phyloP scores from a whole-genome alignment of 306 rosid species.

The Inga laurina region DNA sequence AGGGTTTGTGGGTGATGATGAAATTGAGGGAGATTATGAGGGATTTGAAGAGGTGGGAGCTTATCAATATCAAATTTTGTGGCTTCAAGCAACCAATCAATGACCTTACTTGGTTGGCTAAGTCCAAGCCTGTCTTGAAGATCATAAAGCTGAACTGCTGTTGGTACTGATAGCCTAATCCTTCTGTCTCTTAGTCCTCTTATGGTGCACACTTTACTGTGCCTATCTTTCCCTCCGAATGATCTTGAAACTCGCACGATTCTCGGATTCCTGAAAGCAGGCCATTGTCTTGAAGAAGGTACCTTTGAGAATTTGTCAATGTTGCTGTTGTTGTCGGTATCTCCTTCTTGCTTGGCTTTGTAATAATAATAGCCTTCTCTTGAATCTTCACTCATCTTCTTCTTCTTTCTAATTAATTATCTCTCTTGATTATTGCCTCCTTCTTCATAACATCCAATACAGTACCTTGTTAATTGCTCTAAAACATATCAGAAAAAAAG shows the following conservation, averaged over 20 bases:
- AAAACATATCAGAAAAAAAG: background rate
- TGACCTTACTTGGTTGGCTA: slow-evolving; percentile 88
- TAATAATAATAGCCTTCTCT: slow-evolving; percentile 40
- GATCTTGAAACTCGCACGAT: slow-evolving; percentile 84
- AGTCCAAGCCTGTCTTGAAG: slow-evolving; percentile 93
- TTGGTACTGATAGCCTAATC: slow-evolving; percentile 81
- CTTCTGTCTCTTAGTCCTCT: slow-evolving; percentile 89
- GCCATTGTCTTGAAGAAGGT: slow-evolving; percentile 60
- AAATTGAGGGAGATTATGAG: slow-evolving; percentile 58
- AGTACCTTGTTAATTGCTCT: background rate
- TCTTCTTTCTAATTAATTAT: background rate
- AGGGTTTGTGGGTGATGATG: slow-evolving; percentile 53
- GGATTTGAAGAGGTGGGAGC: slow-evolving; percentile 85
- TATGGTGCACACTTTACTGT: slow-evolving; percentile 87
- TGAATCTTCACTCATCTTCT: slow-evolving; percentile 56
- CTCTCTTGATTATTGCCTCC: slow-evolving; percentile 16
- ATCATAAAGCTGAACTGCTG: slow-evolving; percentile 84
- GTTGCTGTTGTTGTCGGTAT: background rate
- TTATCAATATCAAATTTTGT: slow-evolving; percentile 86
- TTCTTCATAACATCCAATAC: background rate
- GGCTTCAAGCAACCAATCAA: slow-evolving; percentile 87
- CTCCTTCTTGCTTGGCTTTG: slow-evolving; percentile 45
- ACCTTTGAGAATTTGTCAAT: slow-evolving; percentile 4
- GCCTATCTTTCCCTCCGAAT: slow-evolving; percentile 95
- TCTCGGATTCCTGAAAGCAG: slow-evolving; percentile 78